A percentile compares a stretch with the other conserved stretches of the same genome.
Conservation (phyloP, 2,329 filamentous ascomycete species). For the Ascochyta koolunga region DNA sequence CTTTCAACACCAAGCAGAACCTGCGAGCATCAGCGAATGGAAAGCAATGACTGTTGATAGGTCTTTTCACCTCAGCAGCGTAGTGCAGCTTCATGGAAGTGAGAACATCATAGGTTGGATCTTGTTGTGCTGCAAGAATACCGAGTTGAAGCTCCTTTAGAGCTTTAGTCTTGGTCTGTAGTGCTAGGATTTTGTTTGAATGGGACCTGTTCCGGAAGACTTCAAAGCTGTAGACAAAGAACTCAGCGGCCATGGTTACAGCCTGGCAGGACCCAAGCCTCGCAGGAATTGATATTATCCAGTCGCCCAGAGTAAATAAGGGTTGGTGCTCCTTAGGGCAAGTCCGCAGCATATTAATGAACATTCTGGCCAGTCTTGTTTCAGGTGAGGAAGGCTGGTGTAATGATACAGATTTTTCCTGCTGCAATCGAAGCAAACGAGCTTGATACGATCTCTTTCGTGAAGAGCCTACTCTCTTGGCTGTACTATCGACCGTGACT, state of each 20-base stretch:
- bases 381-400: neutral
- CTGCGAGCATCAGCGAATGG: neutral
- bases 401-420: neutral
- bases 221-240: slow-evolving; percentile 1
- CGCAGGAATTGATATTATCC: slow-evolving; percentile 4
- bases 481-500: neutral
- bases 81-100: slow-evolving; percentile 10
- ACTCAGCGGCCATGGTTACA: slow-evolving; percentile 5
- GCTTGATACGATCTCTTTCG: neutral
- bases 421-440: neutral
- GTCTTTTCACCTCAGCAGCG: slow-evolving; percentile 3
- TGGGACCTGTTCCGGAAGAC: neutral
- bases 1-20: slow-evolving; percentile 4
- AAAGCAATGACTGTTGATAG: too few relatives aligned
- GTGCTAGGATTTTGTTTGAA: neutral
- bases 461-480: neutral
- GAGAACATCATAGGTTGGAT: neutral
- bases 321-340: neutral
- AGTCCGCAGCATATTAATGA: neutral
- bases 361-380: neutral
- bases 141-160: neutral
- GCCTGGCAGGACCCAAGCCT: neutral
- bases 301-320: slow-evolving; percentile 5
- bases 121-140: neutral
- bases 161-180: neutral